These are phyloP conservation scores for Entomortierella lignicola DNA, from an alignment of 192 early-diverging fungal genomes.

Conservation along the genomic window DNA sequence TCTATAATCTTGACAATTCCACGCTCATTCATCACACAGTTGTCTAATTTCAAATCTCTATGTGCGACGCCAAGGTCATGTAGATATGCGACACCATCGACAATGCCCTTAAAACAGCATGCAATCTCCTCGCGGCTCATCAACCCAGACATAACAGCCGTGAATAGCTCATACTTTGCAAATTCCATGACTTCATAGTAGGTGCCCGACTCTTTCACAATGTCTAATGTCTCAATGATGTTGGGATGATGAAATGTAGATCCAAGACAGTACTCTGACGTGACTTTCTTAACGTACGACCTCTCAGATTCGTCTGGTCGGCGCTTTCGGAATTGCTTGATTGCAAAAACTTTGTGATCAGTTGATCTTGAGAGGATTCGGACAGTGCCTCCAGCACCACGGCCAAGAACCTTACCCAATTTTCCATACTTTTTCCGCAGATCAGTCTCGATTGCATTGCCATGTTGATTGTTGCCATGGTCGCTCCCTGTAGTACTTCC, in stretches of 20 bases:
- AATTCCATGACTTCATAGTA: conserved; percentile 92
- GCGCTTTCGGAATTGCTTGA: conserved; percentile 84
- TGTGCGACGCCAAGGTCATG: conserved; percentile 94
- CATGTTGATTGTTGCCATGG: conserved; percentile 4
- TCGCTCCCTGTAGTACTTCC: background rate
- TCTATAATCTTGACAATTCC: conserved; percentile 94
- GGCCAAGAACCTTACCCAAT: conserved; percentile 71
- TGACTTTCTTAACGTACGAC: conserved; percentile 85
- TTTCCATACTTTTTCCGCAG: conserved; percentile 67
- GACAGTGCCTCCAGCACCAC: conserved; percentile 79
- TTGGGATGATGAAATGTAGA: conserved; percentile 81
- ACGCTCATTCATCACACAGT: conserved; percentile 80
- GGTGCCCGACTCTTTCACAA: conserved; percentile 73
- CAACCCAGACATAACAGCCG: conserved; percentile 77
- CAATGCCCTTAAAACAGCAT: conserved; percentile 90
- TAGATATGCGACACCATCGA: conserved; percentile 86
- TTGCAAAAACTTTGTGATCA: conserved; percentile 76
- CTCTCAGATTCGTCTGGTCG: conserved; percentile 72
- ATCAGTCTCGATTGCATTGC: conserved; percentile 34
- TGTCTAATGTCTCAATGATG: conserved; percentile 82
- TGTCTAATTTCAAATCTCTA: conserved; percentile 92
- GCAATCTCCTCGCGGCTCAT: conserved; percentile 83
- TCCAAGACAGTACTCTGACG: conserved; percentile 86
- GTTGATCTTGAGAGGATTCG: conserved; percentile 70
- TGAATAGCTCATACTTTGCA: conserved; percentile 90